A percentile compares a stretch with the other conserved stretches of the same genome.
phyloP scores from a whole-genome alignment of 345 rosid species.

The Eucalyptus shirleyi region DNA sequence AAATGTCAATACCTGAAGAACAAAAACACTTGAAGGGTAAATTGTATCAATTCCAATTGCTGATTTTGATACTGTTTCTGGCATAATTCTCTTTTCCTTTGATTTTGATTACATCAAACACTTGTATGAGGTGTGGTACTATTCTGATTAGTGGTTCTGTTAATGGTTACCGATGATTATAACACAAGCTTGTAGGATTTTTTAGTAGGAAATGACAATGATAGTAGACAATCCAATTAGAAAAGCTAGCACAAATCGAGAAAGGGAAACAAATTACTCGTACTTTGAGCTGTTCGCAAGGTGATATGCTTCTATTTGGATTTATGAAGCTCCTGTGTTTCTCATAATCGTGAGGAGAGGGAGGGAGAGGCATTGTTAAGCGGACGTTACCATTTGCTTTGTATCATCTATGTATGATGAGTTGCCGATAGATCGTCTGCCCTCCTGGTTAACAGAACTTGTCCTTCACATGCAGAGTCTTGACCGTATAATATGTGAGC shows the following conservation, averaged over 20 bases:
- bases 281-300: background rate
- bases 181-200: background rate
- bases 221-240: background rate
- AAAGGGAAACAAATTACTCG: background rate
- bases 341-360: background rate
- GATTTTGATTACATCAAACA: background rate
- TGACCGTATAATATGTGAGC: conserved; percentile 87
- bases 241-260: background rate
- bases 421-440: background rate
- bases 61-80: no score
- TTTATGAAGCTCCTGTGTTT: background rate
- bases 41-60: background rate
- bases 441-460: background rate
- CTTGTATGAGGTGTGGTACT: background rate
- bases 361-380: background rate
- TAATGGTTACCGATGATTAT: background rate
- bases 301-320: background rate
- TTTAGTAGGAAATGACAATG: background rate
- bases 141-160: background rate
- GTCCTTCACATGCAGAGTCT: conserved; percentile 57
- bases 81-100: no score
- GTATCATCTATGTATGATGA: background rate
- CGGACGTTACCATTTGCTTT: background rate
- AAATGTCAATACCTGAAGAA: no score
- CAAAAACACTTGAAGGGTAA: no score